Evolutionary conservation across 1,284 basidiomycete species (phyloP).

Genomic region (Chiua sp.): DNA sequence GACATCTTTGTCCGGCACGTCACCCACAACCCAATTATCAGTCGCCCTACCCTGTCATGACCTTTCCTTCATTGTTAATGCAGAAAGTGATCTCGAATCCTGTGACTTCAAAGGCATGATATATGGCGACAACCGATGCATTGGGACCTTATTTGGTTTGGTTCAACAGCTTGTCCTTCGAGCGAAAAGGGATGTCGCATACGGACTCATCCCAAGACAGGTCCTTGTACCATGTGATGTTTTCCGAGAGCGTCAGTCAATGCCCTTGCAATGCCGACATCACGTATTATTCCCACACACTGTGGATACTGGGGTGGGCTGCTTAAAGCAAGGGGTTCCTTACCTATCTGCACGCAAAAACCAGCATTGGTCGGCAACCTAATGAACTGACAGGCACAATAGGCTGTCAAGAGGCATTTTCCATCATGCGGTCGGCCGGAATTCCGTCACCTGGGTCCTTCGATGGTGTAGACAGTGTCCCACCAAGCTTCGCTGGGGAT

Average conservation of each 20-base stretch:
- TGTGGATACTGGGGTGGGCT: constrained; percentile 45
- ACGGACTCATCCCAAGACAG: constrained; percentile 21
- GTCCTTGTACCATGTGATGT: constrained; percentile 43
- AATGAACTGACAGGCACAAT: constrained; percentile 52
- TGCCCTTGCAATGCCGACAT: constrained; percentile 29
- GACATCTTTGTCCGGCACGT: no score
- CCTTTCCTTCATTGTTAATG: neutral
- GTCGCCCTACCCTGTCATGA: neutral
- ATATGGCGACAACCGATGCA: neutral
- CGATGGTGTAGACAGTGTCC: no score
- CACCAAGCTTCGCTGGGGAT: no score
- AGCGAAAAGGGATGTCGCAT: constrained; percentile 7
- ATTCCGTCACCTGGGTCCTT: neutral
- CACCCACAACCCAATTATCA: neutral
- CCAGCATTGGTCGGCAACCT: constrained; percentile 40
- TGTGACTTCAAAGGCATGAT: neutral
- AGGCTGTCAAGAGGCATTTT: constrained; percentile 52
- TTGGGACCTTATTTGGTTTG: constrained; percentile 30
- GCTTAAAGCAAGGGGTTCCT: constrained; percentile 45
- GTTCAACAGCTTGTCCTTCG: constrained; percentile 45
- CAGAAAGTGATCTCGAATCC: neutral
- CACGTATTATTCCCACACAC: constrained; percentile 42
- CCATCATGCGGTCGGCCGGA: constrained; percentile 41
- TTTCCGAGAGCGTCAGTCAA: no score
- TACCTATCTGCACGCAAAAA: constrained; percentile 52